Conservation (phyloP, 495 filamentous ascomycete species). For the Podospora australis region DNA sequence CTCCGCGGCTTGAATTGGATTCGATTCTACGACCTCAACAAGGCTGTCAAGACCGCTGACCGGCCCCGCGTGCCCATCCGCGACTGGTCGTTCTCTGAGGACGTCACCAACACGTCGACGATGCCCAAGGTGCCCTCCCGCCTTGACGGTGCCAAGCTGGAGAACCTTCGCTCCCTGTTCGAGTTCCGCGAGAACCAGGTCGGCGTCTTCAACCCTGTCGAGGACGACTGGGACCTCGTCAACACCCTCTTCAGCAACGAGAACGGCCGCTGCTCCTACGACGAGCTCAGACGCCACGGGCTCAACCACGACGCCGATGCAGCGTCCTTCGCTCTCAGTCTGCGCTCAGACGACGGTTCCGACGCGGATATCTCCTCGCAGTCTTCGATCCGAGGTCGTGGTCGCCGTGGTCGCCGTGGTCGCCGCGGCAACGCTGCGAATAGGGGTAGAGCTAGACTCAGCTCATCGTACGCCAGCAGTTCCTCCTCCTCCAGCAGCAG, state of each 20-base stretch:
- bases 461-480: too few species aligned
- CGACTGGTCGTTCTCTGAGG: slow-evolving; percentile 31
- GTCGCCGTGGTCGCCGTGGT: too few species aligned
- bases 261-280: slow-evolving; percentile 13
- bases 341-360: too few species aligned
- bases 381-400: too few species aligned
- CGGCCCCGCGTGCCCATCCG: slow-evolving; percentile 8
- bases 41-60: background rate
- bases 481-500: too few species aligned
- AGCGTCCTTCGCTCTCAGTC: background rate
- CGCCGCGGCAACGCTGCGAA: too few species aligned
- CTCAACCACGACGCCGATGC: slow-evolving; percentile 12
- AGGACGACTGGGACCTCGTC: slow-evolving; percentile 17
- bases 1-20: slow-evolving; percentile 34
- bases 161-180: too few species aligned
- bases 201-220: too few species aligned
- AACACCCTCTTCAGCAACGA: slow-evolving; percentile 19
- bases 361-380: too few species aligned
- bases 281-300: slow-evolving; percentile 5
- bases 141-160: slow-evolving; percentile 12
- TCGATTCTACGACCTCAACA: slow-evolving; percentile 28
- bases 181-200: too few species aligned
- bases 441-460: too few species aligned
- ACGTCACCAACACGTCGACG: slow-evolving; percentile 20
- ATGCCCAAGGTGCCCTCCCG: slow-evolving; percentile 12